Conservation (phyloP, 225 moss, liverwort and hornwort species). For the Anthoceros angustus region DNA sequence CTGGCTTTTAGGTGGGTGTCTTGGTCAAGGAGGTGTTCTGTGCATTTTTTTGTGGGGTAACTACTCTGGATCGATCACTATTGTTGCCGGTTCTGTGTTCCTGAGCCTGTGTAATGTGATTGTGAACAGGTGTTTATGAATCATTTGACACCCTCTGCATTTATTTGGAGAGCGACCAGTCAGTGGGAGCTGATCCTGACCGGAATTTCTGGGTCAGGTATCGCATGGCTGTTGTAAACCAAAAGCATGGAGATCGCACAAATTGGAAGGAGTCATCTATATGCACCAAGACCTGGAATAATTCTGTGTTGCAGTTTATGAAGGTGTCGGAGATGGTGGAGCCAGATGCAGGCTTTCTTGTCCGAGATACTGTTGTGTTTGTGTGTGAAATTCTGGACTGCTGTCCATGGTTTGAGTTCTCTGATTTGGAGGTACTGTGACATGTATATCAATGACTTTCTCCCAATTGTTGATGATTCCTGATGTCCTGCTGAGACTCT, state of each 20-base stretch:
- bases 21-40: no score
- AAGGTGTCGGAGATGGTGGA: conserved; percentile 99
- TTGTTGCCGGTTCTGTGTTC: conserved; percentile 5
- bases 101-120: neutral
- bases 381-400: conserved; percentile 99
- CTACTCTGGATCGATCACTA: no score
- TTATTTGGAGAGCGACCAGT: conserved; percentile 99
- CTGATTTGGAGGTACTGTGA: conserved; percentile 76
- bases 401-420: conserved; percentile 99
- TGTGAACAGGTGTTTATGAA: conserved; percentile 88
- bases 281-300: conserved; percentile 99
- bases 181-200: conserved; percentile 95
- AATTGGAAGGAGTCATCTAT: conserved; percentile 99
- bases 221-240: conserved; percentile 97
- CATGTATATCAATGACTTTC: neutral
- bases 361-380: conserved; percentile 92
- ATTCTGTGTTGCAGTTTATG: conserved; percentile 99
- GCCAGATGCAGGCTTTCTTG: conserved; percentile 87
- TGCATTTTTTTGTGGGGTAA: no score
- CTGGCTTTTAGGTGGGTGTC: no score
- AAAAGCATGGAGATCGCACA: conserved; percentile 97
- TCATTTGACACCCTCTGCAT: conserved; percentile 99
- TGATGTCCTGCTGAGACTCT: neutral
- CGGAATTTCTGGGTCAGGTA: conserved; percentile 99
- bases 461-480: neutral